phyloP scores from a whole-genome alignment of 2,329 filamentous ascomycete species.

The Paecilomyces dactylethromorphus region DNA sequence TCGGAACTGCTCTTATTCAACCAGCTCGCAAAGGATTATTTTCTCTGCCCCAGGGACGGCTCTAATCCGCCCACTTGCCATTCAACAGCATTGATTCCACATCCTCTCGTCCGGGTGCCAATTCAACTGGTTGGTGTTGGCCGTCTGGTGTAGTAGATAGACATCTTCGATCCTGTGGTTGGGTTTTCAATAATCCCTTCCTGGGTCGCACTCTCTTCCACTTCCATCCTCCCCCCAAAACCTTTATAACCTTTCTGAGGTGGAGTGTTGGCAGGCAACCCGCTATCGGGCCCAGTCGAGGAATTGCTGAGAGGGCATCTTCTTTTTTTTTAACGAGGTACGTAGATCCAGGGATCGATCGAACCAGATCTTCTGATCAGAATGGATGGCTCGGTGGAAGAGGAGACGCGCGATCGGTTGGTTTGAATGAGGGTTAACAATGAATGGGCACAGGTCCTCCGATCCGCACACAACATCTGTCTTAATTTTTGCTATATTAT shows the following conservation, averaged over 20 bases:
- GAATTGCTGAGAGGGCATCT: background rate
- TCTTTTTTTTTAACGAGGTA: background rate
- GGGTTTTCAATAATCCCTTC: background rate
- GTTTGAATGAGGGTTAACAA: no score
- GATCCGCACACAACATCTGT: background rate
- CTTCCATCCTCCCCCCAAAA: background rate
- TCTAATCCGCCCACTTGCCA: background rate
- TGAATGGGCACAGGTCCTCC: background rate
- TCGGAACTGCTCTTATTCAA: slow-evolving; percentile 25
- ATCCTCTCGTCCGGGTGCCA: background rate
- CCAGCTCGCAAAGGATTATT: slow-evolving; percentile 12
- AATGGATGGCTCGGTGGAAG: no score
- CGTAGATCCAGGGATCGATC: background rate
- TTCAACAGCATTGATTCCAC: background rate
- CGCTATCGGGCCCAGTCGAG: background rate
- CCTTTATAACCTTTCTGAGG: background rate
- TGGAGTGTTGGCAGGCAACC: background rate
- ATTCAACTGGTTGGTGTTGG: background rate
- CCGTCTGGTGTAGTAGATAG: background rate
- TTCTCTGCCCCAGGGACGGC: slow-evolving; percentile 1
- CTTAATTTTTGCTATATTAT: slow-evolving; percentile 1
- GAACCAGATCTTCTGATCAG: background rate
- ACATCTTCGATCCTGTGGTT: background rate
- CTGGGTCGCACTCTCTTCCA: background rate
- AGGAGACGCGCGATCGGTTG: background rate